Evolutionary conservation across 129 eudicot genomes (phyloP), one percentile per base, ranked within the genome.

Genomic region (Centella asiatica): DNA sequence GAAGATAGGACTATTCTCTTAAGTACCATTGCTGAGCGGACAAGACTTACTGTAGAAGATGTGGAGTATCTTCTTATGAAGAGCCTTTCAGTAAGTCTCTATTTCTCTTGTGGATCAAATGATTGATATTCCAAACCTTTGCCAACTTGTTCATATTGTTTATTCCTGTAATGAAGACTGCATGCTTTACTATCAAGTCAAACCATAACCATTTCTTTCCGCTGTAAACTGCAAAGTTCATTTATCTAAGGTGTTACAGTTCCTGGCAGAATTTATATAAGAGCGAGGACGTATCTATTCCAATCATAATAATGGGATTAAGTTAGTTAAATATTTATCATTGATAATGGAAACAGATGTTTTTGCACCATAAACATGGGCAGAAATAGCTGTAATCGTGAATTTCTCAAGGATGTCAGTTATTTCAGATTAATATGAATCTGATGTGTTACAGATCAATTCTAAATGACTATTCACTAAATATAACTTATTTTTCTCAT

Each of bases 31-130:
- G 94, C 97, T 36, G 97, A 90, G 65, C 80, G 90, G 33, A 90
- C 95, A 70, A 90, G 77, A 62, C 89, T 83, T 10, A 69, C 87
- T 6, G 81, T 90, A 13, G 97, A 90, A 72, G 95, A 86, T 50
- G 97, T 90, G 34, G 97, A 90, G 74, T 71, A 79, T 70, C 97
- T 90, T 28, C 95, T 90, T 66, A 86, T 90, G 95, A 90, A 90
- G 74, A 90, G 97, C 85, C 84, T 90, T 62, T 90, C 97, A 8
- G 97, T 90, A 81, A 83, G 94, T 81, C n/a, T n/a, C n/a, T n/a
- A n/a, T n/a, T n/a, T n/a, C 36, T 20, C 19, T 44, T 2, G 28
- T 36, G 2, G 53, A 44, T 65, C 44, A 23, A 52, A 28, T 53
- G 17, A 22, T 29, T 20, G 1, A 28, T 55, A 2, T 55, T 53